A percentile compares a stretch with the other conserved stretches of the same genome.
Evolutionary conservation across 1,284 basidiomycete genomes (phyloP).

Genomic region (Irpex rosettiformis): DNA sequence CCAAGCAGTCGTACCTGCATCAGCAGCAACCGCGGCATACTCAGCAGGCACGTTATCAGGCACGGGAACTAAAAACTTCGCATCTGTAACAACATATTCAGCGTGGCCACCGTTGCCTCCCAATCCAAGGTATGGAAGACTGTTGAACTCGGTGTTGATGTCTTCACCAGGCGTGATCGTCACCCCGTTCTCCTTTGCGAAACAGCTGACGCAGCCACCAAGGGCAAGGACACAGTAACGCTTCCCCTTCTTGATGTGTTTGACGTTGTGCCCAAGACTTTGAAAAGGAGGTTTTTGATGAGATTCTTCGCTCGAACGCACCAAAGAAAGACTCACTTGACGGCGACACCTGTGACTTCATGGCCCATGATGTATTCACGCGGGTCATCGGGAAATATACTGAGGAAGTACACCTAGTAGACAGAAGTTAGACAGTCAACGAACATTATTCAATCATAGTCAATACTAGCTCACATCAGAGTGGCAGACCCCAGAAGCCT

Average conservation of each 20-base stretch:
- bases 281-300: background rate
- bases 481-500: slow-evolving; percentile 27
- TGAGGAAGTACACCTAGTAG: slow-evolving; percentile 14
- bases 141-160: background rate
- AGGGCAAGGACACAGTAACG: slow-evolving; percentile 19
- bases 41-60: slow-evolving; percentile 23
- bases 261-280: slow-evolving; percentile 16
- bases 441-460: background rate
- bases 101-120: slow-evolving; percentile 25
- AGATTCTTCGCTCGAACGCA: background rate
- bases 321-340: slow-evolving; percentile 14
- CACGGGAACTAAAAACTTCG: slow-evolving; percentile 22
- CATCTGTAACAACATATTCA: slow-evolving; percentile 19
- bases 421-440: background rate
- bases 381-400: slow-evolving; percentile 17
- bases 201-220: slow-evolving; percentile 13
- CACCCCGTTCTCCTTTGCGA: slow-evolving; percentile 10
- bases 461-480: slow-evolving; percentile 17
- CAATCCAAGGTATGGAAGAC: slow-evolving; percentile 16
- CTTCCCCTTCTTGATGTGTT: slow-evolving; percentile 15
- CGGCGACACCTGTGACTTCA: slow-evolving; percentile 23
- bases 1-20: slow-evolving; percentile 25
- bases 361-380: slow-evolving; percentile 26
- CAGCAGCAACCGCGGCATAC: slow-evolving; percentile 23
- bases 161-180: background rate